Base-by-base conservation (phyloP, 805 yeast genomes). In the Candida xiaguanensis region DNA sequence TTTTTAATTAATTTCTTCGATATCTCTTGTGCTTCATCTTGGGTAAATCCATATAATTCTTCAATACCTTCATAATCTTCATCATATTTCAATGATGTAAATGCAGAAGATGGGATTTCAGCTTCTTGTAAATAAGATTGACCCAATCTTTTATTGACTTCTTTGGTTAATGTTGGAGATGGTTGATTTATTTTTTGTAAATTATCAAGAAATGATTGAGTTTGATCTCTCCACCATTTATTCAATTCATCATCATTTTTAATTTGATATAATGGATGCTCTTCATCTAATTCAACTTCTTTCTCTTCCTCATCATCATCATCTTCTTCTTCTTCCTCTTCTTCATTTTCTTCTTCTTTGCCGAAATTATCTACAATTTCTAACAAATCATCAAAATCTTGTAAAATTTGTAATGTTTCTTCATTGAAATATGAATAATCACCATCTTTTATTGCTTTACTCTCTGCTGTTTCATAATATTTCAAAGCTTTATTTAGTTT, bases 361-460 rank as follows among this genome's bases (percentile, higher is more conserved):
- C 88, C 90, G 45, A 84, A 83, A 51, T 78, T 77, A 45, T 76
- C 78, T 23, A 81, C 68, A 43, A 84, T 75, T 41, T 83, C 90
- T 23, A 85, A 59, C 43, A 83, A 61, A 55, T 83, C 91, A 55
- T 84, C 85, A 33, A 81, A 61, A 1, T 77, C 69, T 39, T 76
- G 74, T 46, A 85, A 63, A 23, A 75, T 67, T 41, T 76, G 80
- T 41, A 74, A 71, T 33, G 61, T 65, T 20, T 75, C 70, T 13
- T 58, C 58, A 39, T 66, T 63, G 36, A 70, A 60, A 39, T 64
- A 53, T 1, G 56, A 54, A 41, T 57, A 61, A 9, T 55, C 46
- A 15, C 58, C 34, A 40, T 47, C 38, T 26, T 43, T 33, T 16
- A 53, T 44, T 1, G 69, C 58, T 18, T 46, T 40, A 4, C 50